These are phyloP conservation scores for Cystobasidiaceae sp. DNA, from an alignment of 1,284 basidiomycete genomes.

Conservation along the genomic window DNA sequence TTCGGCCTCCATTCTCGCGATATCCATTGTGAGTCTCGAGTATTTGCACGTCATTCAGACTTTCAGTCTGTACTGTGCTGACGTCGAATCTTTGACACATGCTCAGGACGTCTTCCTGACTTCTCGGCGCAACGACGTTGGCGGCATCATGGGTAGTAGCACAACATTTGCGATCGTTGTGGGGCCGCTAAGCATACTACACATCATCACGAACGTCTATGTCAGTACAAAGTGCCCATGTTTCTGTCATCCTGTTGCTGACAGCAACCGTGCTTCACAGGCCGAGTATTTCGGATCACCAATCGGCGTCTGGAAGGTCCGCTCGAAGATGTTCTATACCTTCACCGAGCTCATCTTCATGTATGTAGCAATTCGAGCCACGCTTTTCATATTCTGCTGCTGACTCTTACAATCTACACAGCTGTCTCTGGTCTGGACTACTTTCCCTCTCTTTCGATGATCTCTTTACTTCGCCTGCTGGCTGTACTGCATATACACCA, in stretches of 20 bases:
- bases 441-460: constrained; percentile 83
- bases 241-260: too few species aligned
- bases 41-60: constrained; percentile 50
- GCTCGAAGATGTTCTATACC: constrained; percentile 57
- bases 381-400: constrained; percentile 1
- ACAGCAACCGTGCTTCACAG: constrained; percentile 48
- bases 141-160: constrained; percentile 69
- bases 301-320: constrained; percentile 80
- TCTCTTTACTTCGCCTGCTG: constrained; percentile 77
- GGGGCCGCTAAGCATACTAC: constrained; percentile 72
- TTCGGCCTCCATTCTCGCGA: constrained; percentile 68
- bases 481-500: constrained; percentile 56
- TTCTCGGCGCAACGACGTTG: constrained; percentile 48
- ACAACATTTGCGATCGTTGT: constrained; percentile 82
- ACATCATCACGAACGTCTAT: constrained; percentile 71
- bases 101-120: constrained; percentile 2
- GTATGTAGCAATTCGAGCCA: constrained; percentile 46
- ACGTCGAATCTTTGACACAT: background rate
- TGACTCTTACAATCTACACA: background rate
- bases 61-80: background rate
- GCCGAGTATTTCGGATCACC: constrained; percentile 87
- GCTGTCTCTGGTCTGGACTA: constrained; percentile 74
- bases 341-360: constrained; percentile 72
- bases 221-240: constrained; percentile 26
- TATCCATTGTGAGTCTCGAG: constrained; percentile 68